A percentile compares a stretch with the other conserved stretches of the same genome.
These are phyloP conservation scores for Aphanoascus verrucosus DNA, from an alignment of 2,329 filamentous ascomycete species.

Conservation along the genomic window DNA sequence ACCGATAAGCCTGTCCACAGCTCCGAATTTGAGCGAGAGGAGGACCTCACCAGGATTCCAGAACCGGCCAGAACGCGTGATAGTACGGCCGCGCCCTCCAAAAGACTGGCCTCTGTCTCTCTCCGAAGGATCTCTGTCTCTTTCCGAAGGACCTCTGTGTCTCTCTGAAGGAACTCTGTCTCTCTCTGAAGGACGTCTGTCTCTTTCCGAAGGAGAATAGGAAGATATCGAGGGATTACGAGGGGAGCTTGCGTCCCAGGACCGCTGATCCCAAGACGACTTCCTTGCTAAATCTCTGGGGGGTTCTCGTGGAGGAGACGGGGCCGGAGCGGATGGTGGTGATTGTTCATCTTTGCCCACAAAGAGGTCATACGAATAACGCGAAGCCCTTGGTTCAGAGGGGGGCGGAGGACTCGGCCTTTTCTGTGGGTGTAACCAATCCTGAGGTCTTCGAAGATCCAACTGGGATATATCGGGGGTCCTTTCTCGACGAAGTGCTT, in stretches of 20 bases:
- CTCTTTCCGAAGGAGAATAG: not conserved
- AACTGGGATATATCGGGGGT: conserved; percentile 29
- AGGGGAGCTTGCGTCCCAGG: not conserved
- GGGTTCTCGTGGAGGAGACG: not conserved
- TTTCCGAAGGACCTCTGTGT: not conserved
- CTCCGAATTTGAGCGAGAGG: conserved; percentile 24
- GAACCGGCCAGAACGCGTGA: not conserved
- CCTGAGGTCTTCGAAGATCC: conserved; percentile 28
- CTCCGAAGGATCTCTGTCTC: not conserved
- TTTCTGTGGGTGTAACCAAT: conserved; percentile 19
- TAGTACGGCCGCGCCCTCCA: not conserved
- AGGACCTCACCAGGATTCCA: conserved; percentile 23
- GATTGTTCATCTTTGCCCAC: conserved; percentile 16
- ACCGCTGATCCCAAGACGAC: not conserved
- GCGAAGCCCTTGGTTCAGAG: not conserved
- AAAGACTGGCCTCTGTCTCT: not conserved
- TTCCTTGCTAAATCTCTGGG: not conserved
- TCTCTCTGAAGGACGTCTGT: not conserved
- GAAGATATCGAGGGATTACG: not conserved
- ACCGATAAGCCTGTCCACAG: conserved; percentile 23
- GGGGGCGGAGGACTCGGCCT: not conserved
- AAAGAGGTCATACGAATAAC: conserved; percentile 15
- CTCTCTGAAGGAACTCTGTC: not conserved
- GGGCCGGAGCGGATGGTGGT: not conserved
- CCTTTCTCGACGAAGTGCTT: conserved; percentile 25